Evolutionary conservation across 495 filamentous ascomycete genomes (phyloP).

Genomic region (Talaromyces ruber): DNA sequence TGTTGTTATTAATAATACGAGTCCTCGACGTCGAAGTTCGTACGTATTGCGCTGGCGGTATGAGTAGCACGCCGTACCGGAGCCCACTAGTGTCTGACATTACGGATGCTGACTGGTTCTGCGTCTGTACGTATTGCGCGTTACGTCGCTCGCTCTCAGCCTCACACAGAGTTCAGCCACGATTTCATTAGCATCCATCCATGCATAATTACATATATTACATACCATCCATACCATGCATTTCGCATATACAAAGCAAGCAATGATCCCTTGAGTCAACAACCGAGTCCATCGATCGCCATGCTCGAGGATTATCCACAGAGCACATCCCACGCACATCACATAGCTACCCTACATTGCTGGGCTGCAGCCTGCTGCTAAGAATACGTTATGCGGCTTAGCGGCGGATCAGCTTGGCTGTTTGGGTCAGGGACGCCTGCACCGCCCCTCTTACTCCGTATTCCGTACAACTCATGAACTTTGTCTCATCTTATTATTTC

Average conservation of each 20-base stretch:
- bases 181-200: neutral
- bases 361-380: too few relatives aligned
- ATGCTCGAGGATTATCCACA: neutral
- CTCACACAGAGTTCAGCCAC: neutral
- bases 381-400: neutral
- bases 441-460: neutral
- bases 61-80: neutral
- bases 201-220: neutral
- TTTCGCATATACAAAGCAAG: neutral
- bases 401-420: neutral
- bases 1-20: neutral
- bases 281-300: neutral
- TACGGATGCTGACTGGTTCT: neutral
- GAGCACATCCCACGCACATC: neutral
- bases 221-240: neutral
- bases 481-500: neutral
- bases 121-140: neutral
- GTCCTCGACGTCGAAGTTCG: neutral
- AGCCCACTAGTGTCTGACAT: neutral
- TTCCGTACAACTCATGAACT: neutral
- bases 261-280: neutral
- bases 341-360: too few relatives aligned
- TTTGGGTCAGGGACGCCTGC: neutral
- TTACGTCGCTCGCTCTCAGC: neutral
- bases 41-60: neutral